A percentile compares a stretch with the other conserved stretches of the same genome.
Conservation (phyloP, 1,139 yeast species). For the Taphrina communis region DNA sequence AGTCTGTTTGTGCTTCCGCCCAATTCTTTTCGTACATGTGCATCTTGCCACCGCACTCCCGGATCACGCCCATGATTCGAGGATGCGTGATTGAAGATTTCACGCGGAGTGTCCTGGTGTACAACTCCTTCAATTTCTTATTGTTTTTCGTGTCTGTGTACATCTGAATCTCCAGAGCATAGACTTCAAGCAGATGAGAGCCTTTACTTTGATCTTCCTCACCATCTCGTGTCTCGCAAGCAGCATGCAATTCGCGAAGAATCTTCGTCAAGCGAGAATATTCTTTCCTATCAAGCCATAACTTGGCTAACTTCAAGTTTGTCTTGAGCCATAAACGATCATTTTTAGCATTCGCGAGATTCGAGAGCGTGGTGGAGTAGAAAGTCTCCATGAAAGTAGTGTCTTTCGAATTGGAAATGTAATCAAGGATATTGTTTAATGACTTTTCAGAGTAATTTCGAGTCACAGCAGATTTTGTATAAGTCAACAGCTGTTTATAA, state of each 20-base stretch:
- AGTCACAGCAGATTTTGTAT: slow-evolving; percentile 50
- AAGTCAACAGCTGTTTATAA: slow-evolving; percentile 51
- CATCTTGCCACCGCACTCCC: slow-evolving; percentile 77
- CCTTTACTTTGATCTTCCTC: slow-evolving; percentile 49
- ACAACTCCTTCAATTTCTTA: slow-evolving; percentile 57
- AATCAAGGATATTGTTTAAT: slow-evolving; percentile 61
- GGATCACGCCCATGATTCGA: slow-evolving; percentile 68
- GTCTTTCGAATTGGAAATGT: slow-evolving; percentile 52
- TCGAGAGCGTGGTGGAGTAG: slow-evolving; percentile 49
- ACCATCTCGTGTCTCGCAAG: slow-evolving; percentile 49
- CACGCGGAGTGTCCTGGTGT: slow-evolving; percentile 58
- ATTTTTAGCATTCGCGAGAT: slow-evolving; percentile 51
- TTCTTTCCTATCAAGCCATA: slow-evolving; percentile 54
- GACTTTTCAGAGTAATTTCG: slow-evolving; percentile 67
- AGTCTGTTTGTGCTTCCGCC: slow-evolving; percentile 66
- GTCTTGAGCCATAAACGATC: slow-evolving; percentile 66
- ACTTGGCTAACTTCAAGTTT: slow-evolving; percentile 60
- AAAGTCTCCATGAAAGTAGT: slow-evolving; percentile 49
- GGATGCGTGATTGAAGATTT: slow-evolving; percentile 78
- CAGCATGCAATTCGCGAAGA: slow-evolving; percentile 56
- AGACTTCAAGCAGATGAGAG: slow-evolving; percentile 61
- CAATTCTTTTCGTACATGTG: slow-evolving; percentile 66
- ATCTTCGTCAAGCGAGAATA: slow-evolving; percentile 51
- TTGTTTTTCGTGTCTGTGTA: slow-evolving; percentile 55
- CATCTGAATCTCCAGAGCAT: slow-evolving; percentile 69